phyloP scores from a whole-genome alignment of 805 yeast genomes.

The Cyberlindnera meyerae region DNA sequence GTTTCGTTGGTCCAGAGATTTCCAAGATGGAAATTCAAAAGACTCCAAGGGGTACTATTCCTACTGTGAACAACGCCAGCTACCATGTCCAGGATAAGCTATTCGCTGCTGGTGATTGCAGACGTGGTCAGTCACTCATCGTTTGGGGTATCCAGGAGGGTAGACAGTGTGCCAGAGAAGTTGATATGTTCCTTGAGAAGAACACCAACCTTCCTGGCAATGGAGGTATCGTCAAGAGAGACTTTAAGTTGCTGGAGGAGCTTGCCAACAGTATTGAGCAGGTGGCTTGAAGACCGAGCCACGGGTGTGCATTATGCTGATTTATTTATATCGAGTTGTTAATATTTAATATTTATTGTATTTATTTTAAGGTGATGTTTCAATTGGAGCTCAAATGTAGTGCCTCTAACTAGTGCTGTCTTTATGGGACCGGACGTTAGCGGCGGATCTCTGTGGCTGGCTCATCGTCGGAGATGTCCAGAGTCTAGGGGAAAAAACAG shows the following conservation, averaged over 20 bases:
- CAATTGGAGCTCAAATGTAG: too few relatives aligned
- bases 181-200: conserved; percentile 76
- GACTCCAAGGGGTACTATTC: conserved; percentile 81
- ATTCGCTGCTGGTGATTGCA: conserved; percentile 97
- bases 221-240: conserved; percentile 87
- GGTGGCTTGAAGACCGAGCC: neutral
- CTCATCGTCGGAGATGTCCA: too few relatives aligned
- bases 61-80: conserved; percentile 45
- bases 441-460: too few relatives aligned
- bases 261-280: conserved; percentile 39
- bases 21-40: conserved; percentile 61
- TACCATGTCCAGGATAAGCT: conserved; percentile 72
- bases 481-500: too few relatives aligned
- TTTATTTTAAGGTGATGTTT: too few relatives aligned
- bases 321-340: neutral
- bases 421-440: too few relatives aligned
- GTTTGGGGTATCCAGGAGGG: conserved; percentile 99
- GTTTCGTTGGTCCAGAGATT: conserved; percentile 94
- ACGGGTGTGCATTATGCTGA: neutral
- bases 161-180: conserved; percentile 95
- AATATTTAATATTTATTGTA: neutral
- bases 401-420: too few relatives aligned
- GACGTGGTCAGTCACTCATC: conserved; percentile 96
- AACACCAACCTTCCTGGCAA: conserved; percentile 84
- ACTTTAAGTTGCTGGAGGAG: conserved; percentile 71